Evolutionary conservation across 2,329 filamentous ascomycete species (phyloP).

Genomic region (Lachnellula suecica): DNA sequence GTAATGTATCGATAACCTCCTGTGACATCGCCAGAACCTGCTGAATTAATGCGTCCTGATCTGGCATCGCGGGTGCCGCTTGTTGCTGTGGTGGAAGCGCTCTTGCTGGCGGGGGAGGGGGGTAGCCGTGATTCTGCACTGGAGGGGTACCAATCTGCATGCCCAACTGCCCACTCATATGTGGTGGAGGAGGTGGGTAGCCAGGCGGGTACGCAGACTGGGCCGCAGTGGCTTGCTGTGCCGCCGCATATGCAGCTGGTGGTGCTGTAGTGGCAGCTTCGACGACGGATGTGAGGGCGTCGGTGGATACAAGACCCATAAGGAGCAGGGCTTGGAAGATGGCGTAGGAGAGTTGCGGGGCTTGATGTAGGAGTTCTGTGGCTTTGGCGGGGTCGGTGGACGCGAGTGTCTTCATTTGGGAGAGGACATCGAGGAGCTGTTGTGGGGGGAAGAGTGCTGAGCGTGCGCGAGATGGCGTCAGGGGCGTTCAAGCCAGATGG

Average conservation of each 20-base stretch:
- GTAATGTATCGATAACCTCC: constrained; percentile 75
- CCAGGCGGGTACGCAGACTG: constrained; percentile 30
- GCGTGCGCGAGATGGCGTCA: constrained; percentile 89
- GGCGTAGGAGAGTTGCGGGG: constrained; percentile 90
- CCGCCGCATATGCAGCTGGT: constrained; percentile 45
- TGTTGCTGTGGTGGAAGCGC: constrained; percentile 40
- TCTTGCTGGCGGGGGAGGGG: constrained; percentile 20
- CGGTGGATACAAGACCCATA: constrained; percentile 87
- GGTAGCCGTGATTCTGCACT: constrained; percentile 35
- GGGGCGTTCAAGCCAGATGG: constrained; percentile 79
- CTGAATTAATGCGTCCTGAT: constrained; percentile 73
- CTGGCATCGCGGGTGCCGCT: constrained; percentile 45
- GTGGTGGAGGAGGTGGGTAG: constrained; percentile 37
- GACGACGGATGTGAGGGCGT: constrained; percentile 77
- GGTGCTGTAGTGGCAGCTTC: constrained; percentile 49
- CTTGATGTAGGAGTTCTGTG: constrained; percentile 81
- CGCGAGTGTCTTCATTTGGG: constrained; percentile 92
- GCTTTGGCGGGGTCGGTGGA: constrained; percentile 78
- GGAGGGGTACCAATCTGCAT: constrained; percentile 45
- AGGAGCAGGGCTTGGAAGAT: constrained; percentile 92
- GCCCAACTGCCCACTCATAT: constrained; percentile 36
- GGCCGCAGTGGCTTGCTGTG: constrained; percentile 27
- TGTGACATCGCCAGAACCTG: constrained; percentile 81
- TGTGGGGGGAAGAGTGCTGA: constrained; percentile 82
- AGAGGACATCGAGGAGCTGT: constrained; percentile 89